Conservation (phyloP, 108 stramenopile species). For the Pseudonitzschia delicatissima region DNA sequence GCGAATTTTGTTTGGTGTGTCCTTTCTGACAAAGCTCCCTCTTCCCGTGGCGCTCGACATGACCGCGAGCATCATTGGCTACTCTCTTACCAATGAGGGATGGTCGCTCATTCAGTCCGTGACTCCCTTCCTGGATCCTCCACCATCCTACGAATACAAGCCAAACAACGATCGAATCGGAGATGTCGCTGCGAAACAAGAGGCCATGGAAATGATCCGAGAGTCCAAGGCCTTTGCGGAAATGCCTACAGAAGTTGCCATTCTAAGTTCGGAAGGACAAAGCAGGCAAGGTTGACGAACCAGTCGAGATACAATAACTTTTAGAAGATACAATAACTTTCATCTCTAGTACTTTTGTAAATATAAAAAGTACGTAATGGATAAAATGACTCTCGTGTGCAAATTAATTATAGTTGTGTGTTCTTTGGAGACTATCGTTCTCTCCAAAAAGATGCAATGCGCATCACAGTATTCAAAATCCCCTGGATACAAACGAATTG, state of each 20-base stretch:
- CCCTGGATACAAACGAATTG: too few relatives aligned
- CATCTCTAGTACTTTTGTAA: too few relatives aligned
- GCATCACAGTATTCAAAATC: too few relatives aligned
- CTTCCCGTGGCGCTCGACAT: constrained; percentile 66
- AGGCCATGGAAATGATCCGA: constrained; percentile 67
- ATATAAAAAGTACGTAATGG: too few relatives aligned
- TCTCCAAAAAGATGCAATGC: too few relatives aligned
- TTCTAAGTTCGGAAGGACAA: background rate
- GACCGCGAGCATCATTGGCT: constrained; percentile 51
- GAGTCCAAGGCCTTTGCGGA: constrained; percentile 50
- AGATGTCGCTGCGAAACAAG: constrained; percentile 63
- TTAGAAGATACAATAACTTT: too few relatives aligned
- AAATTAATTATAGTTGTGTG: too few relatives aligned
- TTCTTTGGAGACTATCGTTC: too few relatives aligned
- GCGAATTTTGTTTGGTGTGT: constrained; percentile 84
- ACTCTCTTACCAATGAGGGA: constrained; percentile 46
- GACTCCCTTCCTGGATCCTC: constrained; percentile 73
- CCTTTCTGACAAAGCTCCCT: constrained; percentile 79
- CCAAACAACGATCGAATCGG: constrained; percentile 37
- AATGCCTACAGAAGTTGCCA: constrained; percentile 39
- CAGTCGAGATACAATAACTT: background rate
- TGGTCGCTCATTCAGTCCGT: constrained; percentile 66
- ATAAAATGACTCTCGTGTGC: too few relatives aligned
- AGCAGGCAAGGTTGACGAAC: background rate
- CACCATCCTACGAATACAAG: constrained; percentile 66